Conservation (phyloP, 164 flowering plant genomes). For the grape (Vitis vinifera) region ASM3070453v1 NC_081823.1:35001-35500, state of each 20-base stretch:
- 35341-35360: conserved; percentile 29
- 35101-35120: not conserved
- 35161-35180: not conserved
- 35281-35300: conserved; percentile 54
- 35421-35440: not conserved
- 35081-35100: not conserved
- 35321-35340: conserved; percentile 79
- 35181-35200: conserved; percentile 9
- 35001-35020: not conserved
- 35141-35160: not conserved
- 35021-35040: not conserved
- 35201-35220: conserved; percentile 79
- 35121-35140: not conserved
- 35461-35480: conserved; percentile 63
- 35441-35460: conserved; percentile 6
- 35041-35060: not conserved
- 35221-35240: conserved; percentile 71
- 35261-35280: conserved; percentile 82
- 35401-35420: not conserved
- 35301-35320: conserved; percentile 58
- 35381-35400: not conserved
- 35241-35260: conserved; percentile 84
- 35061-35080: not conserved
- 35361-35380: not conserved
- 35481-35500: conserved; percentile 87